Conservation (phyloP, 208 protist species). For the Herpetomonas samuelpessoai region DNA sequence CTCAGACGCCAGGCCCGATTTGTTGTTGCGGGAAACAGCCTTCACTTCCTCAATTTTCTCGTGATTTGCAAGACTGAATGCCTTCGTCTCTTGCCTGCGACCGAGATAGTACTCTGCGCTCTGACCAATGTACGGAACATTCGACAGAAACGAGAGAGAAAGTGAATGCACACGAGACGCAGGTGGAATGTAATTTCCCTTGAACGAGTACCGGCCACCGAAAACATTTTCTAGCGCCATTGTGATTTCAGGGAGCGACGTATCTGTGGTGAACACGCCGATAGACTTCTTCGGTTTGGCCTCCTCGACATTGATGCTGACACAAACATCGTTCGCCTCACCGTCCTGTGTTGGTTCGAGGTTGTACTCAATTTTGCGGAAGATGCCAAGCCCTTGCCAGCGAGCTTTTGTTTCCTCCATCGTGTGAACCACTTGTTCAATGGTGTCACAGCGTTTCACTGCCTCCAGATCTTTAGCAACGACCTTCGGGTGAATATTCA, state of each 20-base stretch:
- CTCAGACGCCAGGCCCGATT: slow-evolving; percentile 47
- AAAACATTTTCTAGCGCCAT: slow-evolving; percentile 74
- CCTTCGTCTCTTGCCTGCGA: slow-evolving; percentile 55
- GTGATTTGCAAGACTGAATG: slow-evolving; percentile 50
- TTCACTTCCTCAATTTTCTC: slow-evolving; percentile 75
- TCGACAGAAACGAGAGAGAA: slow-evolving; percentile 70
- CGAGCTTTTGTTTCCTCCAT: slow-evolving; percentile 49
- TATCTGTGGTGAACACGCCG: slow-evolving; percentile 84
- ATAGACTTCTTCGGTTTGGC: slow-evolving; percentile 62
- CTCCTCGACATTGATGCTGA: slow-evolving; percentile 72
- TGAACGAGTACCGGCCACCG: slow-evolving; percentile 71
- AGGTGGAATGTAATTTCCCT: slow-evolving; percentile 79
- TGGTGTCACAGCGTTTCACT: slow-evolving; percentile 63
- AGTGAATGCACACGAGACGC: slow-evolving; percentile 71
- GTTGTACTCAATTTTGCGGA: slow-evolving; percentile 74
- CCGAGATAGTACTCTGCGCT: slow-evolving; percentile 78
- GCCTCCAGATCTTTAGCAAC: slow-evolving; percentile 67
- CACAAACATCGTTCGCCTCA: slow-evolving; percentile 62
- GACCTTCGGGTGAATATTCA: slow-evolving; percentile 59
- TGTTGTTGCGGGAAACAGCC: slow-evolving; percentile 51
- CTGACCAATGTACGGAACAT: slow-evolving; percentile 76
- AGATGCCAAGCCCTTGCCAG: slow-evolving; percentile 72
- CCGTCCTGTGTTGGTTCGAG: slow-evolving; percentile 79
- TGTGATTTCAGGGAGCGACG: slow-evolving; percentile 67
- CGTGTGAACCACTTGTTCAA: slow-evolving; percentile 46